Percentiles rank a stretch among this genome's conserved stretches.
These are phyloP conservation scores for Geopyxis carbonaria DNA, from an alignment of 495 filamentous ascomycete genomes.

Conservation along the genomic window DNA sequence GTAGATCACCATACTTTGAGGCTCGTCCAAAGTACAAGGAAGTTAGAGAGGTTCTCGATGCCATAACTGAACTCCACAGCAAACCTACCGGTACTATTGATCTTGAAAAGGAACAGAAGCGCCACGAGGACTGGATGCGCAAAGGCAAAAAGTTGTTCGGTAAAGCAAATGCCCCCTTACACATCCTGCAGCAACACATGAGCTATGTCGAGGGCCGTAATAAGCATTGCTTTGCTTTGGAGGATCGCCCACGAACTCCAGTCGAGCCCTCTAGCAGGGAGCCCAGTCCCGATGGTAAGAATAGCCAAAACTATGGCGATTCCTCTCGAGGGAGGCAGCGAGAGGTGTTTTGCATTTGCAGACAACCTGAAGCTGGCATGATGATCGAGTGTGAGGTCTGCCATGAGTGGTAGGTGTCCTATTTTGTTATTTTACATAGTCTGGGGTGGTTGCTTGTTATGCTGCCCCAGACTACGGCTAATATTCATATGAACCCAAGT, in stretches of 20 bases:
- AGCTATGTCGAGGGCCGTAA: constrained; percentile 81
- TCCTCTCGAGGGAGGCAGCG: constrained; percentile 36
- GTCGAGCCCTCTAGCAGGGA: constrained; percentile 85
- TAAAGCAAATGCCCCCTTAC: constrained; percentile 91
- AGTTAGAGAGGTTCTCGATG: constrained; percentile 74
- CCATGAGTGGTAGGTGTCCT: constrained; percentile 67
- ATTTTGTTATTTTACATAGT: not conserved
- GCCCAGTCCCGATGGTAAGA: constrained; percentile 49
- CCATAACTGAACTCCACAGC: constrained; percentile 70
- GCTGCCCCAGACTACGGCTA: too few relatives aligned
- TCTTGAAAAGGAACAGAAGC: constrained; percentile 84
- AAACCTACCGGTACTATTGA: constrained; percentile 83
- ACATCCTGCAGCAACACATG: constrained; percentile 89
- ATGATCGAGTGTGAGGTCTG: constrained; percentile 99
- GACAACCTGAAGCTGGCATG: constrained; percentile 83
- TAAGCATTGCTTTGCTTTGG: constrained; percentile 72
- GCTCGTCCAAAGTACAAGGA: constrained; percentile 82
- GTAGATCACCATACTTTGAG: constrained; percentile 51
- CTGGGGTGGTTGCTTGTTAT: constrained; percentile 3
- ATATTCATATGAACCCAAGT: too few relatives aligned
- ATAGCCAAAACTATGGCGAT: constrained; percentile 28
- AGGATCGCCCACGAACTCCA: constrained; percentile 75
- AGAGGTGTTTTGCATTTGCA: constrained; percentile 95
- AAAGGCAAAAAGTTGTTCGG: constrained; percentile 97
- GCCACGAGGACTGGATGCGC: constrained; percentile 98